These are phyloP conservation scores for Myxozyma neotropica DNA, from an alignment of 805 yeast genomes.

Conservation along the genomic window DNA sequence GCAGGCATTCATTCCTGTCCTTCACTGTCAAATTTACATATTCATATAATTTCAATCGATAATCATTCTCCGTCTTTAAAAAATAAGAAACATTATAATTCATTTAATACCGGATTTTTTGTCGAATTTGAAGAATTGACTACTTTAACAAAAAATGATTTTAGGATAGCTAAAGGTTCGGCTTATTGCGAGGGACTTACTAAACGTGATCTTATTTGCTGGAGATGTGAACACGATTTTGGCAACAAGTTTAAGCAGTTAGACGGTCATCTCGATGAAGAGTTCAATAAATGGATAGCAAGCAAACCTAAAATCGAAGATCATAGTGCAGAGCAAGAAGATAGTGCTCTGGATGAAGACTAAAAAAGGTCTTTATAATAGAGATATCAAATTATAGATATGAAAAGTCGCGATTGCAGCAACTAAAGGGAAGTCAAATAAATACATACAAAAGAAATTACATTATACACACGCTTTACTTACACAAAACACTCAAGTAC, in stretches of 20 bases:
- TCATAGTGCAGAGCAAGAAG: too few species aligned
- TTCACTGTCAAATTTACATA: conserved; percentile 66
- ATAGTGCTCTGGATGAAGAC: too few species aligned
- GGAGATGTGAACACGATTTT: conserved; percentile 49
- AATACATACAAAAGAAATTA: conserved; percentile 16
- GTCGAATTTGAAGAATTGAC: conserved; percentile 57
- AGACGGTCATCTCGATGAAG: conserved; percentile 48
- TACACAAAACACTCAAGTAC: neutral
- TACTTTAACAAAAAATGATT: conserved; percentile 33
- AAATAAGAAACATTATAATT: conserved; percentile 66
- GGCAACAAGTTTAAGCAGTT: conserved; percentile 49
- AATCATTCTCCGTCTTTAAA: conserved; percentile 58
- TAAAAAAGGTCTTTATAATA: too few species aligned
- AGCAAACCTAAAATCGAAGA: neutral
- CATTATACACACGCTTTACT: conserved; percentile 7
- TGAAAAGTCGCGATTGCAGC: neutral
- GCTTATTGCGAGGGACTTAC: conserved; percentile 49
- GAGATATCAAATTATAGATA: neutral
- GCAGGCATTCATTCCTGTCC: conserved; percentile 75
- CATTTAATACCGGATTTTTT: conserved; percentile 69
- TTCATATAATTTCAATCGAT: conserved; percentile 73
- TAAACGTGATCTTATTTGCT: conserved; percentile 47
- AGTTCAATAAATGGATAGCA: conserved; percentile 30
- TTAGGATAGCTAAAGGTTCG: conserved; percentile 36
- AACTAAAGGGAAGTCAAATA: conserved; percentile 1